Percentiles rank a stretch among this genome's conserved stretches.
These are phyloP conservation scores for Fusarium xylarioides DNA, from an alignment of 2,329 filamentous ascomycete genomes.

Conservation along the genomic window DNA sequence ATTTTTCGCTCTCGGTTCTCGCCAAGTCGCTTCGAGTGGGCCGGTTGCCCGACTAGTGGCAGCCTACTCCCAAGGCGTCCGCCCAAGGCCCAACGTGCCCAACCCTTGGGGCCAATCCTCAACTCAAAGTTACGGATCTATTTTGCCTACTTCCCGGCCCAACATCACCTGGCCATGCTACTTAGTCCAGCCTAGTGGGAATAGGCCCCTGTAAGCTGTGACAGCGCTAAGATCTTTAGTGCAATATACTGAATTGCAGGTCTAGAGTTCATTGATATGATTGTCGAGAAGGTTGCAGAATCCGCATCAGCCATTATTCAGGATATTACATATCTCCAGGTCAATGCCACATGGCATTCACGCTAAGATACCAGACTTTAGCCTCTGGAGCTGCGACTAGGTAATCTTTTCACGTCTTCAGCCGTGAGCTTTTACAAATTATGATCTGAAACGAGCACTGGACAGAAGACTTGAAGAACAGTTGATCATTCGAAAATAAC, in stretches of 20 bases:
- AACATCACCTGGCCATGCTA: no score
- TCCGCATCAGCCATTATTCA: background rate
- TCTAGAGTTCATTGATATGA: background rate
- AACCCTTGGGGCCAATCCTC: no score
- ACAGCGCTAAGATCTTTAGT: no score
- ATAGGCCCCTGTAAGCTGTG: no score
- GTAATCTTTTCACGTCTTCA: accelerated
- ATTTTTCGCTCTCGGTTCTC: background rate
- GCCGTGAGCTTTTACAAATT: background rate
- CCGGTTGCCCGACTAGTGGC: no score
- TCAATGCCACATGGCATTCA: accelerated
- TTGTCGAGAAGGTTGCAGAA: accelerated
- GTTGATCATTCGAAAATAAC: accelerated
- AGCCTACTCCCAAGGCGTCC: no score
- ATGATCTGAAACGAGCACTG: accelerated
- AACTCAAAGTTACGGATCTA: no score
- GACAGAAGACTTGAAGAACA: accelerated
- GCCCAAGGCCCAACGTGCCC: no score
- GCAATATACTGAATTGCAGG: no score
- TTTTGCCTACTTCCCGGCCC: no score
- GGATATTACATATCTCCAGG: background rate
- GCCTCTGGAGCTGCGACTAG: accelerated
- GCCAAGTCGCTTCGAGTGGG: background rate
- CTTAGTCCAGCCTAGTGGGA: no score
- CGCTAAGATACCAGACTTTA: accelerated